Conservation (phyloP, 371 early-diverging fungal species). For the Mucor lusitanicus region DNA sequence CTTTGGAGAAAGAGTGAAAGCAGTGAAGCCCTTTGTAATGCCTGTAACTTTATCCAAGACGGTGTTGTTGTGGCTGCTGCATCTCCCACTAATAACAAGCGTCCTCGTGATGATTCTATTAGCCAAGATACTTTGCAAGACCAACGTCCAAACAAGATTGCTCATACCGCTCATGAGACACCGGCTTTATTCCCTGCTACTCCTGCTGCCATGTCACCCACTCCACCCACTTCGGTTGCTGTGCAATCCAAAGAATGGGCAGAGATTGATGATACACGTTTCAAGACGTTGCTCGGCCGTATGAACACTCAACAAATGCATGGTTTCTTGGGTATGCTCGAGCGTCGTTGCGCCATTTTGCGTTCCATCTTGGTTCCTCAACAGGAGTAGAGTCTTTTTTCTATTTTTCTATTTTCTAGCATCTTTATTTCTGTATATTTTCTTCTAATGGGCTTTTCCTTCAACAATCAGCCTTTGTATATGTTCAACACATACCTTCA, state of each 20-base stretch:
- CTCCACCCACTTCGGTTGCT: slow-evolving; percentile 13
- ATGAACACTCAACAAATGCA: slow-evolving; percentile 61
- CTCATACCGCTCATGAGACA: background rate
- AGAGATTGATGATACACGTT: slow-evolving; percentile 48
- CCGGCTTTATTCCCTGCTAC: slow-evolving; percentile 17
- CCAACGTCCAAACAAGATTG: slow-evolving; percentile 1
- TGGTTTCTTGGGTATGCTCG: slow-evolving; percentile 54
- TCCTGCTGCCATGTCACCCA: background rate
- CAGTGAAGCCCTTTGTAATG: slow-evolving; percentile 83
- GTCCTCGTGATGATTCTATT: slow-evolving; percentile 12
- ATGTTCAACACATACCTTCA: slow-evolving; percentile 37
- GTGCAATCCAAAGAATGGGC: slow-evolving; percentile 42
- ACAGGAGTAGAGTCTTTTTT: slow-evolving; percentile 8
- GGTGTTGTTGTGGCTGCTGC: too few relatives aligned
- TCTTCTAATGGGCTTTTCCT: slow-evolving; percentile 13
- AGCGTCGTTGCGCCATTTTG: slow-evolving; percentile 44
- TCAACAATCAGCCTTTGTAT: slow-evolving; percentile 22
- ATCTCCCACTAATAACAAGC: slow-evolving; percentile 5
- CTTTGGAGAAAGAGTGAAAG: slow-evolving; percentile 82
- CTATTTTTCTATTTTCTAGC: background rate
- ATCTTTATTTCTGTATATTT: slow-evolving; percentile 8
- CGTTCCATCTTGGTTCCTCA: slow-evolving; percentile 32
- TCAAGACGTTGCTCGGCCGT: slow-evolving; percentile 44
- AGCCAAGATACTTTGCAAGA: background rate
- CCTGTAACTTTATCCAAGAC: slow-evolving; percentile 73